These are phyloP conservation scores for Diplodia mutila DNA, from an alignment of 2,329 filamentous ascomycete genomes.

Conservation along the genomic window DNA sequence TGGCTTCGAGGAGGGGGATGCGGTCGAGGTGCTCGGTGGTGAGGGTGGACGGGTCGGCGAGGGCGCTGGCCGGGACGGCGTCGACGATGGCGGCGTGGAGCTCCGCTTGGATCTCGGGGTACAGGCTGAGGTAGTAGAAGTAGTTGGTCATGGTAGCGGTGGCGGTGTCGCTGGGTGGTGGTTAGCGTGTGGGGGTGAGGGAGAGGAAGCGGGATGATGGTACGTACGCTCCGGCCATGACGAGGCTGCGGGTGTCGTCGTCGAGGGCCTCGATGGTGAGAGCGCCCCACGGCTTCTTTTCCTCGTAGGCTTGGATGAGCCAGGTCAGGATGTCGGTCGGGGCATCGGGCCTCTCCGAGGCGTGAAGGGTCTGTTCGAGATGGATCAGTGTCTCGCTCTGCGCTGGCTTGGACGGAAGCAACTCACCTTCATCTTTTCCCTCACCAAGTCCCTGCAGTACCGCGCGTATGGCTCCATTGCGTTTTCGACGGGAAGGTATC, in stretches of 20 bases:
- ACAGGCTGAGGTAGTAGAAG: conserved; percentile 51
- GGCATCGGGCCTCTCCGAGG: neutral
- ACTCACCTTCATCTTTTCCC: conserved; percentile 10
- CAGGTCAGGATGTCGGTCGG: conserved; percentile 11
- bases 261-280: conserved; percentile 5
- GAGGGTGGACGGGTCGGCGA: conserved; percentile 43
- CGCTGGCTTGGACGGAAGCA: neutral
- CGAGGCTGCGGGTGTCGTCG: conserved; percentile 18
- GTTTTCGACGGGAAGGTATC: neutral
- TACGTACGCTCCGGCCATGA: conserved; percentile 20
- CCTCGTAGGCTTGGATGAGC: conserved; percentile 19
- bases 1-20: conserved; percentile 43
- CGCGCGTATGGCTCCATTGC: conserved; percentile 27
- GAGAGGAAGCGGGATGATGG: neutral
- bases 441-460: conserved; percentile 15
- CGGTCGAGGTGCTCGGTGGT: conserved; percentile 4
- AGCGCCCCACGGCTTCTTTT: neutral
- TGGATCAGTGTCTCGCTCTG: neutral
- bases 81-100: conserved; percentile 40
- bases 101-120: conserved; percentile 39
- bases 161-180: conserved; percentile 45
- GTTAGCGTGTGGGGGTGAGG: neutral
- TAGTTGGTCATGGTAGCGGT: conserved; percentile 47
- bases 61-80: conserved; percentile 43
- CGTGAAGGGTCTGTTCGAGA: neutral